Conservation (phyloP, 208 protist genomes). For the Endotrypanum monterogeii region DNA sequence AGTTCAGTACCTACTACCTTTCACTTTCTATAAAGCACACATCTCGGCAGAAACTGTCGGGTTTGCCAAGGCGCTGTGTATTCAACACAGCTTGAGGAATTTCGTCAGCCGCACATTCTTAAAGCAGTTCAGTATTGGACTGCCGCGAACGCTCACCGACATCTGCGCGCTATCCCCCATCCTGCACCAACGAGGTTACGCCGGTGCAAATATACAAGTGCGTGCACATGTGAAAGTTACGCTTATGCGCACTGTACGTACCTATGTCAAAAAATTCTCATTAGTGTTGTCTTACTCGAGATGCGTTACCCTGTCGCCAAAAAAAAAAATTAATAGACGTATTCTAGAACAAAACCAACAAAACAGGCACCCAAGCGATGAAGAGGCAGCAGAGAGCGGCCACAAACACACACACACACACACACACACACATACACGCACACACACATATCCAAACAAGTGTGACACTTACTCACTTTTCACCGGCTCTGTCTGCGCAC, state of each 20-base stretch:
- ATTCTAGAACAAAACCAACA: background rate
- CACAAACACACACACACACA: background rate
- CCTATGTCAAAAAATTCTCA: background rate
- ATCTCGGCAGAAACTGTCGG: background rate
- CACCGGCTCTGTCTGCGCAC: background rate
- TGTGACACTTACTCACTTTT: background rate
- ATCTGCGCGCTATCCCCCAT: too few species aligned
- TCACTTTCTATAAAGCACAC: background rate
- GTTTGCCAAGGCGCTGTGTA: too few species aligned
- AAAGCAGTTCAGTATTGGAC: background rate
- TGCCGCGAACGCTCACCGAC: background rate
- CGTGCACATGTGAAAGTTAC: background rate
- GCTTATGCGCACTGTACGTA: background rate
- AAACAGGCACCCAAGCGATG: background rate
- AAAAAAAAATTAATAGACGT: background rate
- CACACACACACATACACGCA: background rate
- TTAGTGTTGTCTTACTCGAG: background rate
- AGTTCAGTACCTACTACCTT: background rate
- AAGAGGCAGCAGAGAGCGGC: background rate
- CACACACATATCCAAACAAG: background rate
- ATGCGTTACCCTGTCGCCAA: background rate
- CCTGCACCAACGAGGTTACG: background rate
- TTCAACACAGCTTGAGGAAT: background rate
- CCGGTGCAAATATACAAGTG: too few species aligned
- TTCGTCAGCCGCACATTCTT: background rate